These are phyloP conservation scores for Aurifilum marmelostoma DNA, from an alignment of 2,329 filamentous ascomycete genomes.

Conservation along the genomic window DNA sequence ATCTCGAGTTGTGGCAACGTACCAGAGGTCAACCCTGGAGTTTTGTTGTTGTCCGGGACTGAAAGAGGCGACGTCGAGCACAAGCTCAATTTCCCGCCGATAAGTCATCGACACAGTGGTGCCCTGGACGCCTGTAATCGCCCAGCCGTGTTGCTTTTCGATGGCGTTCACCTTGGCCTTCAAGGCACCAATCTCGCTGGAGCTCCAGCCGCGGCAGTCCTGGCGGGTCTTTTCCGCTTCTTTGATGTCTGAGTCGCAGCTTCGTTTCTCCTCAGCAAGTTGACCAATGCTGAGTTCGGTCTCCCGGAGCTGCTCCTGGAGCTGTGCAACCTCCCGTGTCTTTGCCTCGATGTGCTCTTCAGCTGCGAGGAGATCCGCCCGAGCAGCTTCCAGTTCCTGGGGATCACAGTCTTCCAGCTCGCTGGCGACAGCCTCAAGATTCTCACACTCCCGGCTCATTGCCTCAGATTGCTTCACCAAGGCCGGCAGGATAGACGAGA, in stretches of 20 bases:
- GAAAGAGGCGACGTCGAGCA: conserved; percentile 70
- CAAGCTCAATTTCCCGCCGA: conserved; percentile 70
- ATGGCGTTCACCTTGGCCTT: conserved; percentile 71
- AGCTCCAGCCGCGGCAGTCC: conserved; percentile 87
- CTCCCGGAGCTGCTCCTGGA: conserved; percentile 68
- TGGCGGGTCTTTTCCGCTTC: conserved; percentile 83
- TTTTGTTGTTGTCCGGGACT: conserved; percentile 47
- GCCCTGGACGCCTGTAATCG: conserved; percentile 65
- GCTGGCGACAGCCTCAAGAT: conserved; percentile 71
- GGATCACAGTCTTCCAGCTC: conserved; percentile 82
- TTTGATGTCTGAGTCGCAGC: conserved; percentile 73
- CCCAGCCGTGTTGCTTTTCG: conserved; percentile 72
- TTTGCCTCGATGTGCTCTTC: conserved; percentile 73
- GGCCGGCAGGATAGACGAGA: conserved; percentile 69
- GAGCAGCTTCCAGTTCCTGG: conserved; percentile 72
- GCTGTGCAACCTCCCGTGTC: conserved; percentile 65
- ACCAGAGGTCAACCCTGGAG: conserved; percentile 68
- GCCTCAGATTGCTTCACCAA: conserved; percentile 63
- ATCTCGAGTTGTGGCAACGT: conserved; percentile 64
- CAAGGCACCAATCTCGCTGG: conserved; percentile 76
- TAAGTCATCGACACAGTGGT: conserved; percentile 75
- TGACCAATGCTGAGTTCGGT: conserved; percentile 68
- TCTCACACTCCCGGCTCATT: conserved; percentile 66
- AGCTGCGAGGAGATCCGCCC: conserved; percentile 66
- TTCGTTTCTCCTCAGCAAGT: conserved; percentile 67